Evolutionary conservation across 2,329 filamentous ascomycete species (phyloP).

Genomic region (Curvularia sp.): DNA sequence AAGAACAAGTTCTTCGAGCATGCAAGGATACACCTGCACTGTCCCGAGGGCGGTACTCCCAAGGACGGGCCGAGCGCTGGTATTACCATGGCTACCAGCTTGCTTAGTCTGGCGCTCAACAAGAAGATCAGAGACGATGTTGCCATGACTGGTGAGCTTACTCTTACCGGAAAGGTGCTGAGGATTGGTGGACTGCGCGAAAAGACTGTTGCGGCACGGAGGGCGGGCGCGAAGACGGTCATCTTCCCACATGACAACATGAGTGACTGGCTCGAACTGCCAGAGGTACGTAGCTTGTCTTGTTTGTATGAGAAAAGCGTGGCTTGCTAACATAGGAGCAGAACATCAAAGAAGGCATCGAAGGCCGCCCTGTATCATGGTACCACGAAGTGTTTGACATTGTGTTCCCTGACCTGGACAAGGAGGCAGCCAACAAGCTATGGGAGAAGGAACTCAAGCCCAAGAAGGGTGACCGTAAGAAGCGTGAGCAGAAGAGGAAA

Average conservation of each 20-base stretch:
- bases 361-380: conserved; percentile 90
- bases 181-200: conserved; percentile 92
- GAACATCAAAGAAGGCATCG: conserved; percentile 98
- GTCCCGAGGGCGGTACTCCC: conserved; percentile 92
- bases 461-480: conserved; percentile 48
- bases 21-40: conserved; percentile 93
- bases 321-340: conserved; percentile 52
- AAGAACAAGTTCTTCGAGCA: conserved; percentile 96
- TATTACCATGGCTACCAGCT: conserved; percentile 96
- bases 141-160: conserved; percentile 97
- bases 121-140: conserved; percentile 80
- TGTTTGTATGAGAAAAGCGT: too few relatives aligned
- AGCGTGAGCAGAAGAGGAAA: conserved; percentile 47
- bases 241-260: conserved; percentile 95
- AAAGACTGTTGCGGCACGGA: conserved; percentile 93
- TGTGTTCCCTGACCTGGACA: conserved; percentile 83
- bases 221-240: conserved; percentile 90
- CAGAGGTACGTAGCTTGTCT: conserved; percentile 72
- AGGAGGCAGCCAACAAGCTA: conserved; percentile 70
- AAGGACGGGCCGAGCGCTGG: conserved; percentile 85
- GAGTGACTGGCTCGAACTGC: conserved; percentile 96
- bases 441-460: conserved; percentile 69
- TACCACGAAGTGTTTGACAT: conserved; percentile 92
- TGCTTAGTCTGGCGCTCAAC: conserved; percentile 85
- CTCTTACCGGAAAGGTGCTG: conserved; percentile 94